These are phyloP conservation scores for Psilocybe mexicana DNA, from an alignment of 1,284 basidiomycete genomes.

Conservation along the genomic window DNA sequence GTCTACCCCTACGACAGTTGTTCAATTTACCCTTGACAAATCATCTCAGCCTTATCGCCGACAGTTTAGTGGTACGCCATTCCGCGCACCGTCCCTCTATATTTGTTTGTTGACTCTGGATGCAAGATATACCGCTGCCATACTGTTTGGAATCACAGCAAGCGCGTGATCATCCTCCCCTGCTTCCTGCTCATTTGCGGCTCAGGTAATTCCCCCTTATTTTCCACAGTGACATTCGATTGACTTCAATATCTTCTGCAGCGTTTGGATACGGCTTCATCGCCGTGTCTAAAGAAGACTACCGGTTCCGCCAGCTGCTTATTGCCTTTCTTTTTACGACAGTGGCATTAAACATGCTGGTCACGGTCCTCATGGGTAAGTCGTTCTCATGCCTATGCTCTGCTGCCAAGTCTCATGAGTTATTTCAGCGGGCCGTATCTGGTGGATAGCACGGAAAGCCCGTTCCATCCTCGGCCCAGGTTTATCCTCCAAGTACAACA, in stretches of 20 bases:
- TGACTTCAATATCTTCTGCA: constrained; percentile 3
- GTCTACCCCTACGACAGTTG: background rate
- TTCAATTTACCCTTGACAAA: constrained; percentile 1
- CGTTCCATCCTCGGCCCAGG: constrained; percentile 24
- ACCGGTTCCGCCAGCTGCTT: constrained; percentile 26
- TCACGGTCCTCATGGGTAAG: constrained; percentile 30
- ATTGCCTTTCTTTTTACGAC: constrained; percentile 28
- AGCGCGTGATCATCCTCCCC: constrained; percentile 26
- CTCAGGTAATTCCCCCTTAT: constrained; percentile 19
- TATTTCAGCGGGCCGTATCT: constrained; percentile 28
- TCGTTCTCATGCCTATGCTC: constrained; percentile 10
- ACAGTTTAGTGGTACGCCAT: constrained; percentile 25
- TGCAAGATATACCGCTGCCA: constrained; percentile 30
- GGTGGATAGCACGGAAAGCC: constrained; percentile 30
- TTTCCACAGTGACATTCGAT: constrained; percentile 1
- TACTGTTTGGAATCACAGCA: constrained; percentile 29
- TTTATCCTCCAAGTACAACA: constrained; percentile 24
- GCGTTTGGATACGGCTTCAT: constrained; percentile 28
- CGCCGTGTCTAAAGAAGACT: constrained; percentile 26
- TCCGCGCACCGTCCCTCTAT: background rate
- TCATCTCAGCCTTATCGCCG: constrained; percentile 24
- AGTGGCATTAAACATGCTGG: constrained; percentile 29
- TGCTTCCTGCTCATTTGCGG: constrained; percentile 24
- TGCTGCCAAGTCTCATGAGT: constrained; percentile 3
- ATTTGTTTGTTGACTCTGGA: background rate